Evolutionary conservation across 1,284 basidiomycete species (phyloP), one percentile per base, ranked within the genome.

Genomic region (Ustilago loliicola): DNA sequence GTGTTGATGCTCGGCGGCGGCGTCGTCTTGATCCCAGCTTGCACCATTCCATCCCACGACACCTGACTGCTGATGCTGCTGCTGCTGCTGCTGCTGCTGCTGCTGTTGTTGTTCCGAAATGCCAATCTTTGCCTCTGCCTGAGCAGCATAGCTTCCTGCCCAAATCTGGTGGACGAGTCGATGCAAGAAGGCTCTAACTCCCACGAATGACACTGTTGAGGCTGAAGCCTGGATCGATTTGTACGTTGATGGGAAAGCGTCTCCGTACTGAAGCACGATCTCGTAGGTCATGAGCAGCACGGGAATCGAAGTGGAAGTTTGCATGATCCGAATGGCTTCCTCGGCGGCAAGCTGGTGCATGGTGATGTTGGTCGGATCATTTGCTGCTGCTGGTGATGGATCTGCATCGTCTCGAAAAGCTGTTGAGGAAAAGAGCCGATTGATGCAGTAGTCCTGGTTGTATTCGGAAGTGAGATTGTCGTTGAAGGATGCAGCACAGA

Each of bases 211-310:
- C 0, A 78, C 66, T 1, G 71, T 51, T 0, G 67, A 60, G 3
- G 76, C 68, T 3, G 61, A 68, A 1, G 74, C 51, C 63, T 80
- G 78, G 11, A 80, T 71, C 7, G 69, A 65, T 56, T 73, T 76
- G 64, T 79, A 78, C 17, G 67, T 71, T 0, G 74, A 51, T 4
- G 80, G 79, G n/a, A 66, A 68, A 32, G 65, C 56, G 11, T 74
- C 57, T 27, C 95, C 95, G 83, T 92, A 92, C 77, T 89, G 89
- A 25, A 94, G 89, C 25, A 96, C 90, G 57, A 95, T 88, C 75
- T 91, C 90, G 87, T 94, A 95, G 34, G 92, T 88, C 62, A 97
- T 92, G 81, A 94, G 91, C 72, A 94, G 91, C 17, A 90, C 89
- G 81, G 96, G 94, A 1, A 95, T 94, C 82, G 96, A 91, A n/a